Percentiles rank a stretch among this genome's conserved stretches.
phyloP scores from a whole-genome alignment of 106 monocot species.

The Dendrobium nobile region DNA sequence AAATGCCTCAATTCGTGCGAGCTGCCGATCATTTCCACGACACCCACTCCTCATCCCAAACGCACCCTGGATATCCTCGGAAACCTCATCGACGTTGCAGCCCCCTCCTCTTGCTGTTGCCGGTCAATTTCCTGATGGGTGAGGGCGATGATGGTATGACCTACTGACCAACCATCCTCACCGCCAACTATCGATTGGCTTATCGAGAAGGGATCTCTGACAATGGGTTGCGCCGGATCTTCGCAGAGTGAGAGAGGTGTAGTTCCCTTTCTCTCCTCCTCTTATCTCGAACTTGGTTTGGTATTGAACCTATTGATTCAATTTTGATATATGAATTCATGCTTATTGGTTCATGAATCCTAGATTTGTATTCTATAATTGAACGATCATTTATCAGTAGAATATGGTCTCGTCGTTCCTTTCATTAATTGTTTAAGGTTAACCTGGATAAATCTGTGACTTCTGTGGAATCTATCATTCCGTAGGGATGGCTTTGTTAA shows the following conservation, averaged over 20 bases:
- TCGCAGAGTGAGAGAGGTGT: conserved; percentile 28
- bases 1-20: too few species aligned
- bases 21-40: too few species aligned
- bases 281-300: not conserved
- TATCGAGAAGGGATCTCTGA: conserved; percentile 1
- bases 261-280: not conserved
- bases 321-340: not conserved
- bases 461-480: not conserved
- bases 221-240: conserved; percentile 60
- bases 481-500: too few species aligned
- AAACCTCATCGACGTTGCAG: not conserved
- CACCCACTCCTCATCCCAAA: too few species aligned
- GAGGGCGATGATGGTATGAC: not conserved
- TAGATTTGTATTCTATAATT: not conserved
- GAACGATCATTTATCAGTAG: not conserved
- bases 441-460: not conserved
- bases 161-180: not conserved
- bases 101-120: not conserved
- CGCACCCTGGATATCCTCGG: not conserved
- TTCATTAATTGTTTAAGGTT: not conserved
- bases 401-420: not conserved
- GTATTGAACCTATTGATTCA: not conserved
- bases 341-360: not conserved
- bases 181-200: not conserved
- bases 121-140: not conserved